Conservation (phyloP, 306 rosid species). For the Glycine latifolia region DNA sequence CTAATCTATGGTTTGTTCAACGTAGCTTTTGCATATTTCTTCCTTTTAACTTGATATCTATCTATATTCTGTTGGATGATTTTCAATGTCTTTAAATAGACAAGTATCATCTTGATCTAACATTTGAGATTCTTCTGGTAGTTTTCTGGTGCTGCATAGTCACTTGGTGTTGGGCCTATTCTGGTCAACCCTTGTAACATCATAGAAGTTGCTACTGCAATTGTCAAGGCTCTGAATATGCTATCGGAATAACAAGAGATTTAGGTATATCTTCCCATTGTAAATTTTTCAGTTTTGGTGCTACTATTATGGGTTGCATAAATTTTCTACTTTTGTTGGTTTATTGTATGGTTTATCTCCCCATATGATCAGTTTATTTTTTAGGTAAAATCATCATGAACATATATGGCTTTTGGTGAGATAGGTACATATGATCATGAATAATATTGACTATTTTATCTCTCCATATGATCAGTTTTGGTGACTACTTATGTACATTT, state of each 20-base stretch:
- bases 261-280: too few relatives aligned
- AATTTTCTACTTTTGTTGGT: too few relatives aligned
- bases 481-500: too few relatives aligned
- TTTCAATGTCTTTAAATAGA: neutral
- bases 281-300: too few relatives aligned
- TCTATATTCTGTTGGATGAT: neutral
- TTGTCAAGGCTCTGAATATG: conserved; percentile 78
- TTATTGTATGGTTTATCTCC: too few relatives aligned
- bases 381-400: too few relatives aligned
- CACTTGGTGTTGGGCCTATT: conserved; percentile 90
- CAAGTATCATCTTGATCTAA: conserved; percentile 30
- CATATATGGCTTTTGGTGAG: too few relatives aligned
- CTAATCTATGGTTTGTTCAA: conserved; percentile 12
- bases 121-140: conserved; percentile 54
- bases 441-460: too few relatives aligned
- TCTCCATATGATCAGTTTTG: too few relatives aligned
- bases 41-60: neutral
- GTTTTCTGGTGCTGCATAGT: conserved; percentile 98
- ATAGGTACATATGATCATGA: too few relatives aligned
- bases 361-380: too few relatives aligned
- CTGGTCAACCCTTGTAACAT: conserved; percentile 92
- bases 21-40: conserved; percentile 7
- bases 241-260: conserved; percentile 62
- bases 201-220: conserved; percentile 81
- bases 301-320: too few relatives aligned